These are phyloP conservation scores for Cymbidium sinense DNA, from an alignment of 106 monocot genomes.

Conservation along the genomic window DNA sequence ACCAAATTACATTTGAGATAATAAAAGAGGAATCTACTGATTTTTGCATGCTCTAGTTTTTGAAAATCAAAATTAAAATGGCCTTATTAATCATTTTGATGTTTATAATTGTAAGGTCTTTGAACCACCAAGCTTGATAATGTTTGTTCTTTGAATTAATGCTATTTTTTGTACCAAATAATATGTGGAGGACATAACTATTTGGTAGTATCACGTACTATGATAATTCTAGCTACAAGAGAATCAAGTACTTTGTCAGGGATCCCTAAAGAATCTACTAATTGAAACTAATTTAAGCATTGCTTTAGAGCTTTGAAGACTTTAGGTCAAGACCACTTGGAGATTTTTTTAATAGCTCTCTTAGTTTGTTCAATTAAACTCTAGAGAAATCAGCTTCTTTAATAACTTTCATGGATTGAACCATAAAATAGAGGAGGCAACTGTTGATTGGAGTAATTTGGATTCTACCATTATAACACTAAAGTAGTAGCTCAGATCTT, in stretches of 20 bases:
- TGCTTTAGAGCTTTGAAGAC: conserved; percentile 49
- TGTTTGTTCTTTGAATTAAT: conserved; percentile 5
- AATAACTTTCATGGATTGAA: conserved; percentile 19
- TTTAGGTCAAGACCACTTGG: conserved; percentile 64
- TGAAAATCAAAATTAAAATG: conserved; percentile 26
- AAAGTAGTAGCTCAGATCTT: too few species aligned
- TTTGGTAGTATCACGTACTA: conserved; percentile 55
- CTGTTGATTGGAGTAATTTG: conserved; percentile 6
- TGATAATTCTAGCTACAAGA: conserved; percentile 38
- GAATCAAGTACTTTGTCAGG: conserved; percentile 51
- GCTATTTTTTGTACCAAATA: conserved; percentile 50
- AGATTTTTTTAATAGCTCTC: conserved; percentile 32
- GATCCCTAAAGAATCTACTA: conserved; percentile 21
- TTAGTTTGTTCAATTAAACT: conserved; percentile 37
- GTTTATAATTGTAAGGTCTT: conserved; percentile 45
- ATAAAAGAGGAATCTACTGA: conserved; percentile 71
- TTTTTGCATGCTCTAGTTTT: conserved; percentile 38
- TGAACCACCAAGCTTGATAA: conserved; percentile 70
- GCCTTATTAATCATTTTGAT: conserved; percentile 22
- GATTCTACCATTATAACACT: conserved; percentile 1
- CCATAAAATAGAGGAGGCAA: conserved; percentile 13
- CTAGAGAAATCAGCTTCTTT: conserved; percentile 11
- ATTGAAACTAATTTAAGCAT: conserved; percentile 34
- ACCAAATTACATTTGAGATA: conserved; percentile 43
- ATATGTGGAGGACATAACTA: conserved; percentile 55